A percentile compares a stretch with the other conserved stretches of the same genome.
Conservation (phyloP, 805 yeast genomes). For the Zygotorulaspora danielsina region DNA sequence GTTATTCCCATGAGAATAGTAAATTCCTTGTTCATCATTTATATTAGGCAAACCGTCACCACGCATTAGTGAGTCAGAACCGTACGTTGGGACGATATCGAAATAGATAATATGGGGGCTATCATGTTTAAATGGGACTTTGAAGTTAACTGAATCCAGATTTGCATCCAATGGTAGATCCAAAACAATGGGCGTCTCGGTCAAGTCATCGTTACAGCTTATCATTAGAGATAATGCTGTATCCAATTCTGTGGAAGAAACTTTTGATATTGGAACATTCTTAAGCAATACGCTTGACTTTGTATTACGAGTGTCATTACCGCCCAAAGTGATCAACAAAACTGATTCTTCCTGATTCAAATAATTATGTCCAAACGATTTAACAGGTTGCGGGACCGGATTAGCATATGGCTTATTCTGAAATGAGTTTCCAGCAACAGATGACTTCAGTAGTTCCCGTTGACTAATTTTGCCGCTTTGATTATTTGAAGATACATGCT, state of each 20-base stretch:
- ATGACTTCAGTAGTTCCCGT: slow-evolving; percentile 9
- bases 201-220: slow-evolving; percentile 35
- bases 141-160: slow-evolving; percentile 68
- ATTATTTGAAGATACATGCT: slow-evolving; percentile 11
- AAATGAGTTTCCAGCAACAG: slow-evolving; percentile 5
- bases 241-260: slow-evolving; percentile 78
- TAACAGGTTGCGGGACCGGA: slow-evolving; percentile 48
- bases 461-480: slow-evolving; percentile 7
- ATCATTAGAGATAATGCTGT: slow-evolving; percentile 78
- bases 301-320: slow-evolving; percentile 67
- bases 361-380: slow-evolving; percentile 81
- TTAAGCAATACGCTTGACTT: slow-evolving; percentile 62
- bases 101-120: slow-evolving; percentile 60
- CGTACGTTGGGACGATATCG: slow-evolving; percentile 88
- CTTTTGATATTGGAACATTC: slow-evolving; percentile 68
- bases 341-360: slow-evolving; percentile 60
- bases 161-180: slow-evolving; percentile 84
- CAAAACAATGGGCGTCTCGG: slow-evolving; percentile 55
- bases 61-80: slow-evolving; percentile 34
- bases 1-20: slow-evolving; percentile 2
- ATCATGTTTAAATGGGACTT: slow-evolving; percentile 46
- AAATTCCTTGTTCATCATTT: slow-evolving; percentile 1
- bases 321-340: slow-evolving; percentile 78
- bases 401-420: slow-evolving; percentile 7
- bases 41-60: slow-evolving; percentile 1